phyloP scores from a whole-genome alignment of 768 basidiomycete genomes.

The Kwoniella bestiolae region DNA sequence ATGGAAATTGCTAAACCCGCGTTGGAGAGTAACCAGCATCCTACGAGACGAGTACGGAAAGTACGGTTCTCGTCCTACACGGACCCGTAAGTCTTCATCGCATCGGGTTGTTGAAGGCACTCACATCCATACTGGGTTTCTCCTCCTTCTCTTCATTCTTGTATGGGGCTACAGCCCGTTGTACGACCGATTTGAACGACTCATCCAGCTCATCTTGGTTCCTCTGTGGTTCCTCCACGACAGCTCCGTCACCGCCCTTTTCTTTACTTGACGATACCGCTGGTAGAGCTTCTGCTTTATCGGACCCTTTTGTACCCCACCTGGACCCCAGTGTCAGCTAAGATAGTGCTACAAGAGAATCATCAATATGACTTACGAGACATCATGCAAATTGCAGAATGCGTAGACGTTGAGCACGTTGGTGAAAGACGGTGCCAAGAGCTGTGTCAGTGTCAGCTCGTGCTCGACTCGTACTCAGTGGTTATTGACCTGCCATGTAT shows the following conservation, averaged over 20 bases:
- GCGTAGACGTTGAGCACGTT: constrained; percentile 56
- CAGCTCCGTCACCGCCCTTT: constrained; percentile 69
- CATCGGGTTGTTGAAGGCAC: constrained; percentile 11
- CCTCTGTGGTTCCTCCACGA: constrained; percentile 83
- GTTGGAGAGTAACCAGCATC: constrained; percentile 54
- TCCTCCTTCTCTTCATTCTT: constrained; percentile 29
- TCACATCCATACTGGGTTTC: constrained; percentile 49
- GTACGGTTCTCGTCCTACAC: constrained; percentile 52
- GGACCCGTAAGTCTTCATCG: not conserved
- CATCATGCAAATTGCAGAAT: constrained; percentile 67
- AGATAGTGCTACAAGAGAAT: not conserved
- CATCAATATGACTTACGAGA: constrained; percentile 71
- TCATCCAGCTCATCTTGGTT: constrained; percentile 75
- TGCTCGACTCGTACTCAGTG: not conserved
- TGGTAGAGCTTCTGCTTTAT: constrained; percentile 89
- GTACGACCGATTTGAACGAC: constrained; percentile 82
- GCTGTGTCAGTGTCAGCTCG: constrained; percentile 2
- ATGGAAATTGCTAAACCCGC: constrained; percentile 54
- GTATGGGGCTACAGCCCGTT: constrained; percentile 46
- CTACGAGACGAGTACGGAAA: constrained; percentile 52
- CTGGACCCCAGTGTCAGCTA: constrained; percentile 15
- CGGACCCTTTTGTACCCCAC: constrained; percentile 59
- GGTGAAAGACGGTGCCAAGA: constrained; percentile 56
- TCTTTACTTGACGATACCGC: constrained; percentile 83
- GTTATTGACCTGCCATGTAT: constrained; percentile 35